Evolutionary conservation across 208 protist species (phyloP).

Genomic region (Acanthamoeba castellanii): DNA sequence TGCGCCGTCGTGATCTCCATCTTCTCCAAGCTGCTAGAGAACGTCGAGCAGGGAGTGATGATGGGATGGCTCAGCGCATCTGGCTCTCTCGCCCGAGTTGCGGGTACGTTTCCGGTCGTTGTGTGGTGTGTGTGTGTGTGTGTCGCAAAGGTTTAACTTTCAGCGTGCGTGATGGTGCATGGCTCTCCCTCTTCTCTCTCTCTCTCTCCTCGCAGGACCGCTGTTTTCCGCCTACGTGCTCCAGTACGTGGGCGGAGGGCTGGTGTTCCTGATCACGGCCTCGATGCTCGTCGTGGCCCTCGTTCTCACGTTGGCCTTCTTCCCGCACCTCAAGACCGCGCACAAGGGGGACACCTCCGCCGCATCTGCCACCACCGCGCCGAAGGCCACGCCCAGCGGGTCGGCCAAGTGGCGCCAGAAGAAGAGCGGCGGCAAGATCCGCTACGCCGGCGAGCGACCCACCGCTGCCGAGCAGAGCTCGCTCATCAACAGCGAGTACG

Average conservation of each 20-base stretch:
- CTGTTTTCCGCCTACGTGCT: conserved; percentile 35
- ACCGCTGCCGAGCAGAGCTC: background rate
- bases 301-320: conserved; percentile 58
- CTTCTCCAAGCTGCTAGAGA: conserved; percentile 66
- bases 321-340: conserved; percentile 46
- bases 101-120: conserved; percentile 8
- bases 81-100: conserved; percentile 76
- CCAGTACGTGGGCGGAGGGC: conserved; percentile 49
- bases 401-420: background rate
- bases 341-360: background rate
- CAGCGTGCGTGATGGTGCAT: no score
- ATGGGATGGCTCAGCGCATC: conserved; percentile 81
- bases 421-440: conserved; percentile 1
- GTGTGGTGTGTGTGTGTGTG: background rate
- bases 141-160: background rate
- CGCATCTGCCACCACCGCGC: background rate
- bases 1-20: conserved; percentile 68
- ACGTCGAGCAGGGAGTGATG: conserved; percentile 76
- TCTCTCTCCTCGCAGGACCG: conserved; percentile 10
- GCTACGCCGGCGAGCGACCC: conserved; percentile 19
- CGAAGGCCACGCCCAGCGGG: background rate
- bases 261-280: conserved; percentile 56
- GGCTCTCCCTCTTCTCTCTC: no score
- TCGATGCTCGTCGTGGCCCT: conserved; percentile 34
- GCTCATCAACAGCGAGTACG: conserved; percentile 37